Evolutionary conservation across 495 filamentous ascomycete species (phyloP), one percentile per base, ranked within the genome.

Genomic region (Halenospora varia): DNA sequence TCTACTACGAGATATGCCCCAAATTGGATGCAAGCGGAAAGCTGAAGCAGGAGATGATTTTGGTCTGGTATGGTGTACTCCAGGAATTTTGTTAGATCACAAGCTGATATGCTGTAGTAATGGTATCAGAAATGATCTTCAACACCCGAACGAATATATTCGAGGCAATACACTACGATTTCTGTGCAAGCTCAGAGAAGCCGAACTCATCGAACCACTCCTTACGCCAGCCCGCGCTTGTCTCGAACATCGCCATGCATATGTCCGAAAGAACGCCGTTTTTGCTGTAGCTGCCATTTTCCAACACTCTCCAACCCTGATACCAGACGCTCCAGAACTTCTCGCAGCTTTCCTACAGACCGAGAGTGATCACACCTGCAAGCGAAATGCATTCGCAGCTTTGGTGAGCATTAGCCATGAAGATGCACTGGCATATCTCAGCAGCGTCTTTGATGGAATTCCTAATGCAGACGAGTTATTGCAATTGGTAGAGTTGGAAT

Each of bases 1-100:
- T 97, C 73, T 99, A 97, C 77, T 96, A 97, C 73, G 95, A 99
- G 74, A 93, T 97, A 66, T 97, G 94, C 71, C 95, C 95, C 23
- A 99, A 99, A 71, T 86, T 86, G 42, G 95, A 97, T 72, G 77
- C 85, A 22, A 84, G 75, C 61, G 95, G 95, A 66, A 97, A 97
- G 79, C 75, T 97, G 53, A 96, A 96, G 81, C 94, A 97, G 73
- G 95, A 99, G 80, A 96, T 96, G 88, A 97, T 99, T 71, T 79
- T 99, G 67, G 95, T 99, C 63, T 97, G 95, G 94, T 97, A 82
- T 73, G 86, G 41, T 2, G 10, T 25, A 13, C 45, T 42, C 45
- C 35, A 24, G 9, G 19, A 24, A 23, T n/a, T 19, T 46, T 25
- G 35, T 18, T 29, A 39, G 15, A 55, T n/a, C 48, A 17, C 25